A percentile compares a stretch with the other conserved stretches of the same genome.
Conservation (phyloP, 768 basidiomycete species). For the Cantharellus anzutake region DNA sequence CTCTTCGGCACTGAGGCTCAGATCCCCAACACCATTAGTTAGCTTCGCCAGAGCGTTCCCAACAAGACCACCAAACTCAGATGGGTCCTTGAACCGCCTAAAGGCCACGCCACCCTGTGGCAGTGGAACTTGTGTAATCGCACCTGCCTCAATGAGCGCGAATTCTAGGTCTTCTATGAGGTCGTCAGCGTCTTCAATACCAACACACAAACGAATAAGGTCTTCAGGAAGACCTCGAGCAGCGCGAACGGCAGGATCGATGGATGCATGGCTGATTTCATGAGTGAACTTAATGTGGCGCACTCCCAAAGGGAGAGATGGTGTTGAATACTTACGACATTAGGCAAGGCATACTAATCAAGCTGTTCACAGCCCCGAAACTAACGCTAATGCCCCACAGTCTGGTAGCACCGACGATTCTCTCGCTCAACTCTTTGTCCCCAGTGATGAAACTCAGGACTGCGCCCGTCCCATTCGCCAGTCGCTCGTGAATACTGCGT, state of each 20-base stretch:
- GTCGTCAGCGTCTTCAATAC: slow-evolving; percentile 89
- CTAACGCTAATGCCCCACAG: slow-evolving; percentile 97
- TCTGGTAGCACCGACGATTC: slow-evolving; percentile 78
- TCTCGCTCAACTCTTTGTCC: slow-evolving; percentile 75
- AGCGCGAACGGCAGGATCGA: slow-evolving; percentile 88
- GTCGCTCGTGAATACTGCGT: slow-evolving; percentile 73
- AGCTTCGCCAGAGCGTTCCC: slow-evolving; percentile 10
- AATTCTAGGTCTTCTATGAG: slow-evolving; percentile 88
- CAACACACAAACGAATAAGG: slow-evolving; percentile 92
- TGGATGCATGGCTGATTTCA: slow-evolving; percentile 71
- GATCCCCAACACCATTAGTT: slow-evolving; percentile 3
- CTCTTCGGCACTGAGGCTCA: not conserved
- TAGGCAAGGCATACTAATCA: slow-evolving; percentile 98
- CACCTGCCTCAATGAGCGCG: slow-evolving; percentile 81
- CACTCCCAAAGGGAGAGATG: not conserved
- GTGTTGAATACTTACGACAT: slow-evolving; percentile 70
- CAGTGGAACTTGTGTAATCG: slow-evolving; percentile 32
- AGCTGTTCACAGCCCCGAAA: slow-evolving; percentile 92
- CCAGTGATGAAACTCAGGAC: slow-evolving; percentile 92
- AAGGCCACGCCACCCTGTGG: slow-evolving; percentile 27
- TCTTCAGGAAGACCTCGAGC: slow-evolving; percentile 96
- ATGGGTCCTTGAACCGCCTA: not conserved
- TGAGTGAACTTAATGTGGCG: not conserved
- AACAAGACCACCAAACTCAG: slow-evolving; percentile 1
- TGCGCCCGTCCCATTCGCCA: slow-evolving; percentile 81